A percentile compares a stretch with the other conserved stretches of the same genome.
These are phyloP conservation scores for Nadsonia commutata DNA, from an alignment of 1,139 yeast species.

Conservation along the genomic window DNA sequence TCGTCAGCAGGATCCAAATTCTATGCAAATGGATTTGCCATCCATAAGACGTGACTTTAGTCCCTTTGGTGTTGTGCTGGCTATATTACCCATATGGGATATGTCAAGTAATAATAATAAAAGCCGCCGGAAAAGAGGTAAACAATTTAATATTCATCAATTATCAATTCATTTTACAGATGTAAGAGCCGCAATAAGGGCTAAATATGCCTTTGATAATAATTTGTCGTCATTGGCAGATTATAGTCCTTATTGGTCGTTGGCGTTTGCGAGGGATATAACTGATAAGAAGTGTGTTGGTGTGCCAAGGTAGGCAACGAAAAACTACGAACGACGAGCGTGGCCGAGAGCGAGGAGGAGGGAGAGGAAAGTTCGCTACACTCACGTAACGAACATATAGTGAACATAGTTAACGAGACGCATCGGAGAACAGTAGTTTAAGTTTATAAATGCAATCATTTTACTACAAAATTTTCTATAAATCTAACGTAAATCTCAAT, in stretches of 20 bases:
- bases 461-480: neutral
- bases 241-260: neutral
- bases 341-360: neutral
- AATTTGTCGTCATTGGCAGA: neutral
- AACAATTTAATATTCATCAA: too few relatives aligned
- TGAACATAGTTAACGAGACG: too few relatives aligned
- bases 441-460: neutral
- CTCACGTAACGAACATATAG: too few relatives aligned
- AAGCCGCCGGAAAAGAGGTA: too few relatives aligned
- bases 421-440: neutral
- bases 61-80: neutral
- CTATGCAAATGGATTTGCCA: neutral
- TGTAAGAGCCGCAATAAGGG: neutral
- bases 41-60: neutral
- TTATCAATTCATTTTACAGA: neutral
- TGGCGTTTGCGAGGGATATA: neutral
- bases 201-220: neutral
- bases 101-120: neutral
- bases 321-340: neutral
- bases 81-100: neutral
- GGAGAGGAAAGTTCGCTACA: neutral
- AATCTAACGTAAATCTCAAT: neutral
- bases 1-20: neutral
- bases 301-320: neutral
- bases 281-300: neutral